phyloP scores from a whole-genome alignment of 768 basidiomycete genomes.

The Holtermanniella nyarrowii region DNA sequence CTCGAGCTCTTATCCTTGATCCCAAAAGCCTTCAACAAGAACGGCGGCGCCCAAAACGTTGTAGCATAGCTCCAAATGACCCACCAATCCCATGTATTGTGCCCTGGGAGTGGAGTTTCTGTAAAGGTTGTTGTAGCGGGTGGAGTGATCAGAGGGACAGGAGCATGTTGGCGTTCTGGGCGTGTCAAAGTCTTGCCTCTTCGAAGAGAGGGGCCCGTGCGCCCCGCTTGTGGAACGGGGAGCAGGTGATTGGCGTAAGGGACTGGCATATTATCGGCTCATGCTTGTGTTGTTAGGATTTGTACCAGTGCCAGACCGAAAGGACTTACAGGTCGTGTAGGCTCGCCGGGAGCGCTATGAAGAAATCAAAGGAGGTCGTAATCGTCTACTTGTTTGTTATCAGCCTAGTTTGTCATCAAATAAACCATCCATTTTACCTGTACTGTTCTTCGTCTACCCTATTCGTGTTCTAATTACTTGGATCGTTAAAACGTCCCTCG shows the following conservation, averaged over 20 bases:
- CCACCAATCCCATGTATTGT: slow-evolving; percentile 52
- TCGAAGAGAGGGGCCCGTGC: slow-evolving; percentile 15
- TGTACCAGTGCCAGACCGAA: no score
- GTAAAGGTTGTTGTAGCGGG: slow-evolving; percentile 45
- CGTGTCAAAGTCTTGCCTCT: slow-evolving; percentile 92
- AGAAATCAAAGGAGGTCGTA: no score
- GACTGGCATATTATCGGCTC: neutral
- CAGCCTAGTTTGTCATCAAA: no score
- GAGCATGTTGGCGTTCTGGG: slow-evolving; percentile 88
- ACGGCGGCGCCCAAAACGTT: slow-evolving; percentile 79
- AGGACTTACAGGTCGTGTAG: no score
- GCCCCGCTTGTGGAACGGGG: neutral
- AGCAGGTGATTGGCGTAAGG: neutral
- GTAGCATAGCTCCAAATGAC: slow-evolving; percentile 63
- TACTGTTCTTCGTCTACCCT: no score
- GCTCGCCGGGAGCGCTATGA: no score
- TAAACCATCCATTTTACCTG: no score
- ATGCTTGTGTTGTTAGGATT: no score
- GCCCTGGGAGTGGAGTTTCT: slow-evolving; percentile 14
- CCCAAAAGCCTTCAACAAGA: slow-evolving; percentile 64
- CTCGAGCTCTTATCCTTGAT: slow-evolving; percentile 64
- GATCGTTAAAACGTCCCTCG: no score
- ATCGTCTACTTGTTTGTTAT: no score
- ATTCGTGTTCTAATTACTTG: no score
- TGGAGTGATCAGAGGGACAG: slow-evolving; percentile 87